Conservation (phyloP, 2,329 filamentous ascomycete genomes). For the Trichoderma sp. region DNA sequence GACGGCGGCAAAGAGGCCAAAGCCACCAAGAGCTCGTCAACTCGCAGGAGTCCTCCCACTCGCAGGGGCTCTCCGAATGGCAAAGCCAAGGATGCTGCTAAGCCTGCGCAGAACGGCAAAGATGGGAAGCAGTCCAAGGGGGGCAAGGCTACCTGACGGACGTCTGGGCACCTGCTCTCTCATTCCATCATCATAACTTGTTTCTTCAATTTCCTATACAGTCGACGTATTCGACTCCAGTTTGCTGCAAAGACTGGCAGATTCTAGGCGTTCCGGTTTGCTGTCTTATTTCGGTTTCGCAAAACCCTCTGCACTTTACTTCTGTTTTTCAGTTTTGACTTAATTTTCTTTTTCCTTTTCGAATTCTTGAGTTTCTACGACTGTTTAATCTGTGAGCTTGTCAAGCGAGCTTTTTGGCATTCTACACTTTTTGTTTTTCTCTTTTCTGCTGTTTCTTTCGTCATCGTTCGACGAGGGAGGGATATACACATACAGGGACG, state of each 20-base stretch:
- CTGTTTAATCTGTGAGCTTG: slow-evolving; percentile 7
- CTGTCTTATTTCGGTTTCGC: not conserved
- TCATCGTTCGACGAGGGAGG: not conserved
- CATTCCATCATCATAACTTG: not conserved
- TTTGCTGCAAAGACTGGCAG: not conserved
- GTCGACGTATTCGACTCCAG: not conserved
- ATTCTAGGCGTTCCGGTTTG: not conserved
- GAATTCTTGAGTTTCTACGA: not conserved
- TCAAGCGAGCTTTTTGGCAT: slow-evolving; percentile 18
- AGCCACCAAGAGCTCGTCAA: not conserved
- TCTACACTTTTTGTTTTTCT: not conserved
- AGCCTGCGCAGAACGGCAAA: not conserved
- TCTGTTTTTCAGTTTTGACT: not conserved
- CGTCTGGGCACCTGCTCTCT: not conserved
- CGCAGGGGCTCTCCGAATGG: not conserved
- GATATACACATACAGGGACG: slow-evolving; percentile 2
- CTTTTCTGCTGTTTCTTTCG: not conserved
- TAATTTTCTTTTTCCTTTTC: not conserved
- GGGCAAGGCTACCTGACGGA: not conserved
- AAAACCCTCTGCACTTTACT: not conserved
- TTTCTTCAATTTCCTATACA: no score
- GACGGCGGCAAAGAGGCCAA: not conserved
- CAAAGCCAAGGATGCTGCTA: not conserved
- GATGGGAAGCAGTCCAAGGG: not conserved
- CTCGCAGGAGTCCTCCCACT: not conserved